Evolutionary conservation across 139 green algal species (phyloP), one percentile per base, ranked within the genome.

Genomic region (Deuterostichococcus epilithicus): DNA sequence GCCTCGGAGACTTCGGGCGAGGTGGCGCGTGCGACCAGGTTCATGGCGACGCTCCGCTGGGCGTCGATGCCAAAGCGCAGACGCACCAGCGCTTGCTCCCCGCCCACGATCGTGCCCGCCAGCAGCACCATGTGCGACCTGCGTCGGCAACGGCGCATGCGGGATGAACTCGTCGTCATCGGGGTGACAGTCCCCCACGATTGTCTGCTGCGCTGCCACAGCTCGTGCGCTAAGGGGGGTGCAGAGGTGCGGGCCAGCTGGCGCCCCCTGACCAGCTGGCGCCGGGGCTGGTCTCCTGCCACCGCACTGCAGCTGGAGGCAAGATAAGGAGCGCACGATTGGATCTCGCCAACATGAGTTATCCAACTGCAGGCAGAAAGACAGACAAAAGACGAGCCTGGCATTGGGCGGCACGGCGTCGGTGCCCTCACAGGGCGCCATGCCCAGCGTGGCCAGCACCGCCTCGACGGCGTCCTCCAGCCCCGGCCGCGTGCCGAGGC

Each of bases 371-470:
- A n/a, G n/a, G 42, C 8, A 52, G 42, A 13, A 13, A 52, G 42
- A 52, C 42, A 8, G 42, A 52, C 8, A 13, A 8, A 52, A 13
- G 42, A 52, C 8, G 8, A 52, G 42, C 42, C 42, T 74, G 18
- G 96, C 95, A 72, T 98, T 96, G 68, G 92, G 90, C 5, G 96
- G 90, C 71, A 99, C 95, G 1, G 88, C 90, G 70, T 99, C 96
- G 13, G 89, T 97, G 58, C 96, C 94, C 78, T 98, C 96, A 76
- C 92, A 98, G 0, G 93, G 82, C 78, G 92, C 80, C 94, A 98
- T 94, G 72, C 94, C 94, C 72, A 99, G 85, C 35, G 91, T 93
- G 60, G 69, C 74, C 15, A 97, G 39, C 78, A 99, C 90, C 0
- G 92, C 90, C 85, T 99, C 95, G 65, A 99, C 93, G 20, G 94